Conservation (phyloP, 1,139 yeast species). For the Yamadazyma sp. region DNA sequence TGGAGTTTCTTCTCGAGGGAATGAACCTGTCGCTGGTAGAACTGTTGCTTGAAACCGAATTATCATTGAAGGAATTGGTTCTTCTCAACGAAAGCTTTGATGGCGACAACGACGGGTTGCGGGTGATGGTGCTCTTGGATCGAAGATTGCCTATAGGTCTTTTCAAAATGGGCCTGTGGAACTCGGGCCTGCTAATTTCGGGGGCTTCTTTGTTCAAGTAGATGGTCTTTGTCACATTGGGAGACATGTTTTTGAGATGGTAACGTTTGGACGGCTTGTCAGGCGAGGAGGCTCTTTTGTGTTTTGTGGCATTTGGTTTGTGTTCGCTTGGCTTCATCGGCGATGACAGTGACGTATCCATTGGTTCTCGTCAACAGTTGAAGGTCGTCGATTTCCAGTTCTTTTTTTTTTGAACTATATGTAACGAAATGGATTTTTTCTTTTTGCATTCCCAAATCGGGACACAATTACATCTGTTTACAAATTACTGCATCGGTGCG, state of each 20-base stretch:
- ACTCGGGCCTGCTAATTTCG: conserved; percentile 16
- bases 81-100: conserved; percentile 28
- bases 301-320: not conserved
- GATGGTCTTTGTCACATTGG: conserved; percentile 37
- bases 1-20: conserved; percentile 45
- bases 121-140: conserved; percentile 13
- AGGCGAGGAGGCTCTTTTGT: not conserved
- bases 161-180: conserved; percentile 18
- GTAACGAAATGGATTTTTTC: not conserved
- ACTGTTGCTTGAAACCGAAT: conserved; percentile 7
- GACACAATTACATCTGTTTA: conserved; percentile 2
- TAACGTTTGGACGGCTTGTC: conserved; percentile 28
- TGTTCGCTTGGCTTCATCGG: not conserved
- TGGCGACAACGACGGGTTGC: conserved; percentile 16
- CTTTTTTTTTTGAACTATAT: not conserved
- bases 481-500: not conserved
- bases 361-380: not conserved
- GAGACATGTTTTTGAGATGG: conserved; percentile 42
- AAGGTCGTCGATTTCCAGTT: conserved; percentile 1
- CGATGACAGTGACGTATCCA: conserved; percentile 1
- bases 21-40: conserved; percentile 38
- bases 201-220: conserved; percentile 19
- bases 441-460: not conserved
- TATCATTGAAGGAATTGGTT: conserved; percentile 32
- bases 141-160: conserved; percentile 18